Evolutionary conservation across 192 early-diverging fungal genomes (phyloP).

Genomic region (Phycomyces nitens): DNA sequence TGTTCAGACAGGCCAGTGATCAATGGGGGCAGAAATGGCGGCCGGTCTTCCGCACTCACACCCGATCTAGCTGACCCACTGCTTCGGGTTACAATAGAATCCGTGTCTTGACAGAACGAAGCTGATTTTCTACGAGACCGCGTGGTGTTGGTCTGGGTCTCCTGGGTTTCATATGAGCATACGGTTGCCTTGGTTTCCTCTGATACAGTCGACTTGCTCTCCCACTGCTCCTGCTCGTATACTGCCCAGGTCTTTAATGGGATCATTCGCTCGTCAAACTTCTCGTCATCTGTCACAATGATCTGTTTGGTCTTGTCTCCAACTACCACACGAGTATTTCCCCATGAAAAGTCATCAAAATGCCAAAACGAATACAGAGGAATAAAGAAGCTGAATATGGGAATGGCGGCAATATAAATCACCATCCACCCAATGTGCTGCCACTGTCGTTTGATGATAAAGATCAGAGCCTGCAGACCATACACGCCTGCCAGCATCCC

Average conservation of each 20-base stretch:
- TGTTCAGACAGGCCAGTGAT: constrained; percentile 10
- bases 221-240: constrained; percentile 59
- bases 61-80: background rate
- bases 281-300: constrained; percentile 56
- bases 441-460: constrained; percentile 71
- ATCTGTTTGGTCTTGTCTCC: constrained; percentile 56
- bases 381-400: constrained; percentile 65
- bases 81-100: background rate
- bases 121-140: background rate
- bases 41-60: background rate
- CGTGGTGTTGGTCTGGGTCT: background rate
- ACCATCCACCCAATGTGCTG: constrained; percentile 89
- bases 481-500: constrained; percentile 85
- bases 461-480: constrained; percentile 86
- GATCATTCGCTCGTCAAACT: constrained; percentile 72
- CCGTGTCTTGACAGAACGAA: background rate
- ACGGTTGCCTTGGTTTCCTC: constrained; percentile 28
- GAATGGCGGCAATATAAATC: constrained; percentile 74
- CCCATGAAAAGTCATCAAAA: constrained; percentile 99
- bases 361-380: constrained; percentile 91
- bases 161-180: constrained; percentile 17
- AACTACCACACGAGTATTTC: constrained; percentile 56
- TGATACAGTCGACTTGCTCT: constrained; percentile 28
- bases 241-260: constrained; percentile 69
- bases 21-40: constrained; percentile 1